Evolutionary conservation across 139 green algal genomes (phyloP).

Genomic region (Coelastrella sp.): DNA sequence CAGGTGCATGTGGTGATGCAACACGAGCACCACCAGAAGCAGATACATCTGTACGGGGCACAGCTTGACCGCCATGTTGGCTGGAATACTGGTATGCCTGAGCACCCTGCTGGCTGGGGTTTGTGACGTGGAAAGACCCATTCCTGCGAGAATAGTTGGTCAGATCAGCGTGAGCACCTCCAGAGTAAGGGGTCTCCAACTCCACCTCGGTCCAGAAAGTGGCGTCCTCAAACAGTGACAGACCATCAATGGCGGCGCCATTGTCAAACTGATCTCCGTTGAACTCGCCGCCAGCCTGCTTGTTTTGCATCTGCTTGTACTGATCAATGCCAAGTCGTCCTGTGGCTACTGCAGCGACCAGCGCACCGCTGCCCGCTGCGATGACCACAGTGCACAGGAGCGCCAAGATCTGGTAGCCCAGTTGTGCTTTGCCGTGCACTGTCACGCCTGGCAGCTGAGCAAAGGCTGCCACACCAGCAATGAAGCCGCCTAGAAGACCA

Average conservation of each 20-base stretch:
- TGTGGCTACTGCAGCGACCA: background rate
- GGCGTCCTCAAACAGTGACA: slow-evolving; percentile 55
- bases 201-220: slow-evolving; percentile 47
- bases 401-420: slow-evolving; percentile 39
- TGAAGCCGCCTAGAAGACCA: slow-evolving; percentile 55
- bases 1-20: background rate
- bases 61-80: background rate
- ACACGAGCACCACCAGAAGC: background rate
- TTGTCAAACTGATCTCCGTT: background rate
- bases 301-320: background rate
- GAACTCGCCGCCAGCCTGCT: background rate
- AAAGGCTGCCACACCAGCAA: slow-evolving; percentile 43
- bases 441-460: slow-evolving; percentile 15
- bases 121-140: background rate
- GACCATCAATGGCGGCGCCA: slow-evolving; percentile 8
- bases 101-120: background rate
- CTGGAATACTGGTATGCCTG: background rate
- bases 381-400: slow-evolving; percentile 42
- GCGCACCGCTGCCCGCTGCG: background rate
- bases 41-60: background rate
- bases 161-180: background rate
- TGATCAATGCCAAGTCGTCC: slow-evolving; percentile 7
- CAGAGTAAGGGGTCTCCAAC: slow-evolving; percentile 2
- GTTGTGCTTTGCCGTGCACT: slow-evolving; percentile 33
- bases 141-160: slow-evolving; percentile 10